These are phyloP conservation scores for Thymus mandschuricus DNA, from an alignment of 257 asterid species.

Conservation along the genomic window DNA sequence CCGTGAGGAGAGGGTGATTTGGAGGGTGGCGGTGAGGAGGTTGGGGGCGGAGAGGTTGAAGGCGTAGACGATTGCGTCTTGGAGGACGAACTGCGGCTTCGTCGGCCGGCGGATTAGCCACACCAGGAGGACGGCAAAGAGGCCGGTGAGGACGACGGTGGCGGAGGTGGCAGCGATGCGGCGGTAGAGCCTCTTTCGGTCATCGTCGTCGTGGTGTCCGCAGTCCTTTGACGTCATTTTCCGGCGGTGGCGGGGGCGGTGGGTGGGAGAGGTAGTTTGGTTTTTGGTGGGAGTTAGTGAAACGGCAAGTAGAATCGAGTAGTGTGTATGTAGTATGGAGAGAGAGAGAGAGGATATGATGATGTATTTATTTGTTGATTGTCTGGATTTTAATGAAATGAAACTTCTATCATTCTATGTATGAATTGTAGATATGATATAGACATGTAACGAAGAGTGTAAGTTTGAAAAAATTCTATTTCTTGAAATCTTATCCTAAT, in stretches of 20 bases:
- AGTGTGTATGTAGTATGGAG: neutral
- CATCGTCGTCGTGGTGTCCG: slow-evolving; percentile 51
- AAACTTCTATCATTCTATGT: neutral
- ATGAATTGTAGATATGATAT: neutral
- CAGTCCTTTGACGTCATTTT: slow-evolving; percentile 61
- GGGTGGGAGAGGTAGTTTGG: slow-evolving; percentile 14
- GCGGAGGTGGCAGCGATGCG: slow-evolving; percentile 30
- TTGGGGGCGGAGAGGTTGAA: slow-evolving; percentile 50
- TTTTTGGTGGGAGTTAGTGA: slow-evolving; percentile 4
- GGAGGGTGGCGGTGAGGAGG: slow-evolving; percentile 53
- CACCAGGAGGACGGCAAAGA: slow-evolving; percentile 53
- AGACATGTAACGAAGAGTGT: slow-evolving; percentile 15
- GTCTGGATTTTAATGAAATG: neutral
- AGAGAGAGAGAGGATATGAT: neutral
- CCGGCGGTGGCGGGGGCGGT: neutral
- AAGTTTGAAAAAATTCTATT: neutral
- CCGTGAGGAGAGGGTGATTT: slow-evolving; percentile 46
- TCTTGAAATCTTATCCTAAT: too few species aligned
- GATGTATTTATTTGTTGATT: neutral
- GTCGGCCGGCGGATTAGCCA: slow-evolving; percentile 76
- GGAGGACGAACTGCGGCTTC: slow-evolving; percentile 70
- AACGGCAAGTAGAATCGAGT: too few species aligned
- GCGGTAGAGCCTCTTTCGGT: slow-evolving; percentile 38
- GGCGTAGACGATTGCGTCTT: slow-evolving; percentile 66
- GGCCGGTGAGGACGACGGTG: slow-evolving; percentile 37